These are phyloP conservation scores for Calonectria multiphialidica DNA, from an alignment of 2,329 filamentous ascomycete genomes.

Conservation along the genomic window DNA sequence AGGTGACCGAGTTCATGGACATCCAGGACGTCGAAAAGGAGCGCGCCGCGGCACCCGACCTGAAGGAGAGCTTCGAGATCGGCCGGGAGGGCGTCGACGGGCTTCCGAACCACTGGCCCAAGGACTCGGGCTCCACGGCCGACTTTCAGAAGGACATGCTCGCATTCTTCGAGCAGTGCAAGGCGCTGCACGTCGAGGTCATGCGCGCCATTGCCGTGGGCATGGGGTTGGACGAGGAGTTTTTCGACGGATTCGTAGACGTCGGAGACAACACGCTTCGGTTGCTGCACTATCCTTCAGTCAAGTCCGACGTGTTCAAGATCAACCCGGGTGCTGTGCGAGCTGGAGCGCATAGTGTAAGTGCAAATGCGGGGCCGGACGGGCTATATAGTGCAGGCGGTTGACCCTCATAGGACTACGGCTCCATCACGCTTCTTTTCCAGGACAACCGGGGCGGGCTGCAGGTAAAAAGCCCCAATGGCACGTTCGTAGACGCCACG, in stretches of 20 bases:
- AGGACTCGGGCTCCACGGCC: slow-evolving; percentile 48
- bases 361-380: slow-evolving; percentile 32
- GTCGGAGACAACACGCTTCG: slow-evolving; percentile 78
- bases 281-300: slow-evolving; percentile 81
- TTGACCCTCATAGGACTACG: slow-evolving; percentile 61
- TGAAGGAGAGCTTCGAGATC: slow-evolving; percentile 76
- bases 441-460: slow-evolving; percentile 69
- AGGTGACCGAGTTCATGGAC: slow-evolving; percentile 71
- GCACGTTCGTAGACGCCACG: slow-evolving; percentile 84
- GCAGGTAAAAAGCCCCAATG: slow-evolving; percentile 76
- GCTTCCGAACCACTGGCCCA: slow-evolving; percentile 83
- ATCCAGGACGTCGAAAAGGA: slow-evolving; percentile 67
- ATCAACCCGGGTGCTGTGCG: slow-evolving; percentile 77
- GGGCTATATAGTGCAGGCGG: background rate
- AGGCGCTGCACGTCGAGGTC: slow-evolving; percentile 78
- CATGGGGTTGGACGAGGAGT: slow-evolving; percentile 76
- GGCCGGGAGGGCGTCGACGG: slow-evolving; percentile 70
- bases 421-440: slow-evolving; percentile 72
- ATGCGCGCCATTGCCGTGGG: slow-evolving; percentile 90
- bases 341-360: slow-evolving; percentile 79
- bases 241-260: slow-evolving; percentile 83
- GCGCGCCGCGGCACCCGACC: slow-evolving; percentile 69
- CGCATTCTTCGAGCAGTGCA: slow-evolving; percentile 80
- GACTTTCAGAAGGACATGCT: slow-evolving; percentile 81
- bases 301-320: slow-evolving; percentile 74